phyloP scores from a whole-genome alignment of 805 yeast genomes.

The Candida coleopterorum region DNA sequence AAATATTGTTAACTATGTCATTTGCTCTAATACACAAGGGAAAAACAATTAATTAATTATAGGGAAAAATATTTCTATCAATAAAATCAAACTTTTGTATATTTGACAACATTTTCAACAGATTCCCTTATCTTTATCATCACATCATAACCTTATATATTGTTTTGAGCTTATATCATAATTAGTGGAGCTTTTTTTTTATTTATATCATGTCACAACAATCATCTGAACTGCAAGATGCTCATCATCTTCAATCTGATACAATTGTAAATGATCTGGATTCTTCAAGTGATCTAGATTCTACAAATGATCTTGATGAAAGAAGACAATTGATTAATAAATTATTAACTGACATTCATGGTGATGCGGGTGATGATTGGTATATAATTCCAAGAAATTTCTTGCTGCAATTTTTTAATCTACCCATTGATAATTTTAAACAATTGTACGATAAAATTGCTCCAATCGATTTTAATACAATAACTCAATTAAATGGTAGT shows the following conservation, averaged over 20 bases:
- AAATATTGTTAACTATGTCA: no score
- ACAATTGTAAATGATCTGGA: not conserved
- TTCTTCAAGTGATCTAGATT: no score
- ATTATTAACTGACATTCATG: constrained; percentile 11
- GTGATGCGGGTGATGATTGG: constrained; percentile 45
- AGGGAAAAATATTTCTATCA: no score
- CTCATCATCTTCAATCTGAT: not conserved
- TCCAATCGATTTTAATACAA: constrained; percentile 40
- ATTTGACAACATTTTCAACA: no score
- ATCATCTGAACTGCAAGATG: not conserved
- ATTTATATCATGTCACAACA: not conserved
- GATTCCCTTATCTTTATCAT: no score
- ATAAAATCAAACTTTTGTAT: no score
- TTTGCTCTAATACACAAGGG: no score
- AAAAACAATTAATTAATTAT: no score
- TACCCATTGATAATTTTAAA: constrained; percentile 21
- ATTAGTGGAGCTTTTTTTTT: no score
- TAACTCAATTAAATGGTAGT: constrained; percentile 44
- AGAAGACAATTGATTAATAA: constrained; percentile 18
- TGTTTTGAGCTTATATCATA: no score
- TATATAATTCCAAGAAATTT: constrained; percentile 47
- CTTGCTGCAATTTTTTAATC: constrained; percentile 35
- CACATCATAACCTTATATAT: no score
- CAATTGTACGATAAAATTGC: constrained; percentile 33
- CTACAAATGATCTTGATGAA: constrained; percentile 10